phyloP scores from a whole-genome alignment of 2,329 filamentous ascomycete genomes.

The Ophiobolus disseminans region DNA sequence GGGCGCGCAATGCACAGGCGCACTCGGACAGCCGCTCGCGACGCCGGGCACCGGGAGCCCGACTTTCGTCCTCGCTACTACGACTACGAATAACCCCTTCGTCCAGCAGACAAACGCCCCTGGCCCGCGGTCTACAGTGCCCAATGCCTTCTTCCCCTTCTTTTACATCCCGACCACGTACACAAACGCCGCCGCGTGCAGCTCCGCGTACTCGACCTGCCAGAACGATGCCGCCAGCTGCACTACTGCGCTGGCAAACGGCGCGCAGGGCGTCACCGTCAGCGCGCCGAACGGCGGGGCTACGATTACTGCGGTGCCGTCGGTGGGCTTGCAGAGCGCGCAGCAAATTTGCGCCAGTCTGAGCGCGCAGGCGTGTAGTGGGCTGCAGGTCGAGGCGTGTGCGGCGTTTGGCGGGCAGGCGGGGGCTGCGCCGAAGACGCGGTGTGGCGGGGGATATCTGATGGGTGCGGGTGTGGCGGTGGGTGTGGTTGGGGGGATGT shows the following conservation, averaged over 20 bases:
- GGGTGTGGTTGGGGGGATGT: slow-evolving; percentile 51
- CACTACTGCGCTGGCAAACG: slow-evolving; percentile 54
- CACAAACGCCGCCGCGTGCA: slow-evolving; percentile 58
- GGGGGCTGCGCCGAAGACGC: slow-evolving; percentile 31
- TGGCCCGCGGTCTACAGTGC: slow-evolving; percentile 49
- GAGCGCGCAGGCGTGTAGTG: slow-evolving; percentile 57
- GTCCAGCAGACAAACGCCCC: slow-evolving; percentile 30
- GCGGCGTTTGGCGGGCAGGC: slow-evolving; percentile 48
- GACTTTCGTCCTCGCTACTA: slow-evolving; percentile 26
- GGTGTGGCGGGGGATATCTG: slow-evolving; percentile 25
- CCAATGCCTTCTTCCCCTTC: slow-evolving; percentile 61
- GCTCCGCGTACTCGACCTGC: slow-evolving; percentile 62
- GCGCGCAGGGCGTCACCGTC: slow-evolving; percentile 60
- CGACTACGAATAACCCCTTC: slow-evolving; percentile 26
- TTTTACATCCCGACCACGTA: slow-evolving; percentile 62
- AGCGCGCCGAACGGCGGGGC: slow-evolving; percentile 57
- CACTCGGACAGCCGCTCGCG: slow-evolving; percentile 43
- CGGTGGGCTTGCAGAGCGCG: slow-evolving; percentile 37
- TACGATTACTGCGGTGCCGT: slow-evolving; percentile 55
- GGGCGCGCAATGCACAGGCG: slow-evolving; percentile 65
- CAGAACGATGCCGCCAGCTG: slow-evolving; percentile 54
- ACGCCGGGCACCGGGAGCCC: background rate
- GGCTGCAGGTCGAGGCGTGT: slow-evolving; percentile 57
- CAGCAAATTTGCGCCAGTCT: slow-evolving; percentile 43
- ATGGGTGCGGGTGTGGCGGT: slow-evolving; percentile 22